Evolutionary conservation across 176 grass and related monocot genomes (phyloP).

Genomic region (Oryza punctata): DNA sequence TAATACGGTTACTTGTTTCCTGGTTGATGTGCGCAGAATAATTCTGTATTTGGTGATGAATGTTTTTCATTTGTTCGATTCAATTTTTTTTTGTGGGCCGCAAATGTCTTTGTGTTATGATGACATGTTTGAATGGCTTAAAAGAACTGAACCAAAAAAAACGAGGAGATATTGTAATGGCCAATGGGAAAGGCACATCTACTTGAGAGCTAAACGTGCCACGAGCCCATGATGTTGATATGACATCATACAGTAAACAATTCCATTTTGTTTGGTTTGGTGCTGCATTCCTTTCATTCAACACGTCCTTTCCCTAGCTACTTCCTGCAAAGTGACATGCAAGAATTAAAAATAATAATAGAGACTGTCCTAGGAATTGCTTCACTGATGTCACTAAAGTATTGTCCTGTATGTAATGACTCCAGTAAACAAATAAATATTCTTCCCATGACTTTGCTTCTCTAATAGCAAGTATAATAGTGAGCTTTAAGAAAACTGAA

Average conservation of each 20-base stretch:
- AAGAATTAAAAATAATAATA: neutral
- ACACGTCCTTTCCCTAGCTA: neutral
- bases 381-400: neutral
- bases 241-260: constrained; percentile 23
- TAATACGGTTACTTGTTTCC: constrained; percentile 11
- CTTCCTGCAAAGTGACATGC: neutral
- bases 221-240: constrained; percentile 19
- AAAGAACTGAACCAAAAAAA: neutral
- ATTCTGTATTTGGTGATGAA: constrained; percentile 26
- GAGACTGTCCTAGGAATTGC: neutral
- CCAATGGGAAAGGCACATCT: neutral
- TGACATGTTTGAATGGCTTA: constrained; percentile 17
- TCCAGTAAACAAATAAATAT: neutral
- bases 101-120: neutral
- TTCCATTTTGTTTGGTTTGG: constrained; percentile 32
- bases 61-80: constrained; percentile 17
- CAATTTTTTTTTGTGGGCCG: neutral
- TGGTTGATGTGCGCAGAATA: neutral
- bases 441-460: neutral
- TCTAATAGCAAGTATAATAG: too few species aligned
- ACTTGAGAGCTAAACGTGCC: constrained; percentile 8
- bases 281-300: constrained; percentile 40
- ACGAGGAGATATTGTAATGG: neutral
- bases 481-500: too few species aligned
- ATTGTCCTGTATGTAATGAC: neutral